These are phyloP conservation scores for Colletotrichum aenigma DNA, from an alignment of 2,329 filamentous ascomycete species.

Conservation along the genomic window DNA sequence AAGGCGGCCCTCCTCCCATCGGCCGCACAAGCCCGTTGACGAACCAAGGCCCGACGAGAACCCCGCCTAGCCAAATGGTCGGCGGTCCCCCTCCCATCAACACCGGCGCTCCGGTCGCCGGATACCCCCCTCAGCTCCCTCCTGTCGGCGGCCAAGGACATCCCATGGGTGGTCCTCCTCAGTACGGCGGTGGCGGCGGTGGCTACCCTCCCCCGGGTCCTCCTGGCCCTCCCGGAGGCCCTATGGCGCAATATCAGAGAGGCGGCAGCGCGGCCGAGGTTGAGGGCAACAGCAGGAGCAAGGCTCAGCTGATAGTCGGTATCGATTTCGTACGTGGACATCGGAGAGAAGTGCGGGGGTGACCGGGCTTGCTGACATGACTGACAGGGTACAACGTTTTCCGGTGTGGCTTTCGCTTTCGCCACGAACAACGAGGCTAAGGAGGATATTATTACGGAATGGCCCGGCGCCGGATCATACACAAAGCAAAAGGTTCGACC, in stretches of 20 bases:
- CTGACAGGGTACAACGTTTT: conserved; percentile 89
- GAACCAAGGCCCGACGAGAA: conserved; percentile 53
- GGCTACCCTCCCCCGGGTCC: conserved; percentile 48
- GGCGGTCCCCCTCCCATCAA: conserved; percentile 72
- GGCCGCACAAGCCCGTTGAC: conserved; percentile 60
- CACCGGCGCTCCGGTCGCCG: conserved; percentile 61
- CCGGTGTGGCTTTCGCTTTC: conserved; percentile 95
- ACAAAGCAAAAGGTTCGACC: conserved; percentile 91
- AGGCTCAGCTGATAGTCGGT: conserved; percentile 96
- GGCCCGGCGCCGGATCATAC: conserved; percentile 96
- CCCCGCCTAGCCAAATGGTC: conserved; percentile 64
- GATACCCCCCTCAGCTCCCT: conserved; percentile 63
- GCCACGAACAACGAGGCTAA: conserved; percentile 97
- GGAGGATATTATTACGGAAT: conserved; percentile 98
- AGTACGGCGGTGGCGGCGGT: conserved; percentile 48
- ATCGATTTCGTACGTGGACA: conserved; percentile 86
- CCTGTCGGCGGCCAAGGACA: conserved; percentile 31
- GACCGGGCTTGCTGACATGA: conserved; percentile 2
- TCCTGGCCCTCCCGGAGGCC: conserved; percentile 36
- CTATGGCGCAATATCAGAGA: conserved; percentile 34
- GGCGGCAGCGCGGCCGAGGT: conserved; percentile 71
- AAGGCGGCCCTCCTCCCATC: conserved; percentile 48
- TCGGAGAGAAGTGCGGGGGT: background rate
- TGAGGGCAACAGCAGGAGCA: conserved; percentile 86
- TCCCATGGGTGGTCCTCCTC: conserved; percentile 46